These are phyloP conservation scores for Mortierella sp. DNA, from an alignment of 371 early-diverging fungal species.

Conservation along the genomic window DNA sequence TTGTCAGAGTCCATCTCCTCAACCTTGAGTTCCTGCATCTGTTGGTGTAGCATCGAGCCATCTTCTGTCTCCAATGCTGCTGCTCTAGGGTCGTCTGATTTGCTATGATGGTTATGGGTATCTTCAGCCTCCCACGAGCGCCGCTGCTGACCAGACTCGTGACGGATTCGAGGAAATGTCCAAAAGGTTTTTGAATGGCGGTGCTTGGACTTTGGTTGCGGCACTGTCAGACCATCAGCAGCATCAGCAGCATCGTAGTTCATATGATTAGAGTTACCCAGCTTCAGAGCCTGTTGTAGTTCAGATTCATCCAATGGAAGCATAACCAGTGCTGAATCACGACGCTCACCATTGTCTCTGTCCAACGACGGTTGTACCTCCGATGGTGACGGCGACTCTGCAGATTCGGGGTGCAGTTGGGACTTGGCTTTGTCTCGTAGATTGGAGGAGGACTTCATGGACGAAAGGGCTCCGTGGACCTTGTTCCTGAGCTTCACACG, in stretches of 20 bases:
- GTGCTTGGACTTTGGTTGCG: too few relatives aligned
- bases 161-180: constrained; percentile 31
- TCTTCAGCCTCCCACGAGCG: neutral
- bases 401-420: constrained; percentile 1
- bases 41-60: constrained; percentile 1
- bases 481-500: constrained; percentile 40
- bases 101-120: neutral
- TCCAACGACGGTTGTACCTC: neutral
- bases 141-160: constrained; percentile 8
- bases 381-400: neutral
- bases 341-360: constrained; percentile 2
- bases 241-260: neutral
- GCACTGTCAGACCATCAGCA: too few relatives aligned
- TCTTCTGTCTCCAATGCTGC: neutral
- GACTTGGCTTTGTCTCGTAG: constrained; percentile 25
- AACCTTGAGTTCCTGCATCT: constrained; percentile 15
- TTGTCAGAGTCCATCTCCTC: constrained; percentile 34
- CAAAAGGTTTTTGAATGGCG: constrained; percentile 30
- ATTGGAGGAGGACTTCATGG: constrained; percentile 42
- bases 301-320: neutral
- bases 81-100: neutral
- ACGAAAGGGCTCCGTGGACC: constrained; percentile 30
- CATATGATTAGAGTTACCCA: neutral
- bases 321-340: constrained; percentile 1
- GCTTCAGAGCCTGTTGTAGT: constrained; percentile 7